Conservation (phyloP, 164 flowering plant species). For the Tetracentron sinense region DNA sequence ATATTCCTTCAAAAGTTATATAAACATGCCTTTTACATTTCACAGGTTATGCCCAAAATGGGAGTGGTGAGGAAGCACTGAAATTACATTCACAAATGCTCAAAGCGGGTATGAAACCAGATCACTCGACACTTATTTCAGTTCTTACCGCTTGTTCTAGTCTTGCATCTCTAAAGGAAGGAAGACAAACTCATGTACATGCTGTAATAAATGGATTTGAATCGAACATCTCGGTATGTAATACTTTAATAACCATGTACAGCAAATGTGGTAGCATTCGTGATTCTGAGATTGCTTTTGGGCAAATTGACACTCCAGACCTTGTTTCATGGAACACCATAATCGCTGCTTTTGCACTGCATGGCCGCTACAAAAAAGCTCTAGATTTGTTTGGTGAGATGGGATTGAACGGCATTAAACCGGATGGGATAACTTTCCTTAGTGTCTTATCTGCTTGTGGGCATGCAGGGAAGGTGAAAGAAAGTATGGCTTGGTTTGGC, state of each 20-base stretch:
- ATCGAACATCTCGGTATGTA: constrained; percentile 31
- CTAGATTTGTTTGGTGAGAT: constrained; percentile 28
- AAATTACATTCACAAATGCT: constrained; percentile 29
- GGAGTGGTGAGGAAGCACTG: constrained; percentile 46
- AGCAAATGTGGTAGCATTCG: constrained; percentile 43
- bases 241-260: constrained; percentile 47
- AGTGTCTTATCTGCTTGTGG: constrained; percentile 45
- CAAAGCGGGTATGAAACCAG: constrained; percentile 34
- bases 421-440: constrained; percentile 51
- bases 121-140: constrained; percentile 38
- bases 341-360: constrained; percentile 43
- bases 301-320: constrained; percentile 27
- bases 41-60: constrained; percentile 47
- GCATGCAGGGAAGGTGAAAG: constrained; percentile 44
- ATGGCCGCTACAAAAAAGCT: constrained; percentile 41
- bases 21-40: not conserved
- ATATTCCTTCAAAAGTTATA: not conserved
- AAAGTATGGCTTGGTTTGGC: constrained; percentile 35
- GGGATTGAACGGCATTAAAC: constrained; percentile 24
- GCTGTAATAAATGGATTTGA: constrained; percentile 29
- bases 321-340: constrained; percentile 53
- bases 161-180: constrained; percentile 35
- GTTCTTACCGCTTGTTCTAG: constrained; percentile 44
- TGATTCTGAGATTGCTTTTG: constrained; percentile 37
- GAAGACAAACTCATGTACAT: constrained; percentile 32